phyloP scores from a whole-genome alignment of 2,329 filamentous ascomycete species.

The Curvularia hawaiiensis region DNA sequence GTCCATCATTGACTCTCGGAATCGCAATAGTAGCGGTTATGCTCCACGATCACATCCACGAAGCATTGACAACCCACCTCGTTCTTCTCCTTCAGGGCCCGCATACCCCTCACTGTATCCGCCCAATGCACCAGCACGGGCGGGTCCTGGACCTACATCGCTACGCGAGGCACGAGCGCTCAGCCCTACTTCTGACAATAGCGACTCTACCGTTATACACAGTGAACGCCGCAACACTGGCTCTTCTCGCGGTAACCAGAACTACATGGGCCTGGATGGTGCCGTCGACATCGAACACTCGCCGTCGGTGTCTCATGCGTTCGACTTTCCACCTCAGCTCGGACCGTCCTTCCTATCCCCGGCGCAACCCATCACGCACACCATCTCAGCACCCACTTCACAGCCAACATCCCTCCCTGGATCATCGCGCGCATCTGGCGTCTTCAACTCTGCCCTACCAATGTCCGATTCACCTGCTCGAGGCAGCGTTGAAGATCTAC shows the following conservation, averaged over 20 bases:
- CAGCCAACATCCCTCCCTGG: conserved; percentile 34
- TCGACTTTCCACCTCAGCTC: conserved; percentile 35
- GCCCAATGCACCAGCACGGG: conserved; percentile 22
- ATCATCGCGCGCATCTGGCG: conserved; percentile 66
- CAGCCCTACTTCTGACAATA: conserved; percentile 36
- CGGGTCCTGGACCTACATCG: conserved; percentile 23
- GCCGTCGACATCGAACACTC: conserved; percentile 32
- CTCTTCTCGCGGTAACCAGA: conserved; percentile 27
- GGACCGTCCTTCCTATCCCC: conserved; percentile 38
- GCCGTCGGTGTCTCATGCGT: conserved; percentile 20
- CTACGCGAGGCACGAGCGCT: conserved; percentile 33
- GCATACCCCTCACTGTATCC: conserved; percentile 32
- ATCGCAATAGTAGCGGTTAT: conserved; percentile 70
- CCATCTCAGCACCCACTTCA: conserved; percentile 25
- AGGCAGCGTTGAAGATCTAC: conserved; percentile 30
- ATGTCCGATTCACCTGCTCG: conserved; percentile 63
- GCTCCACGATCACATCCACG: conserved; percentile 38
- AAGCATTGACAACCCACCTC: conserved; percentile 36
- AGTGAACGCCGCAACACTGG: conserved; percentile 31
- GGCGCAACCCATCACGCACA: conserved; percentile 23
- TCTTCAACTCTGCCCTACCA: conserved; percentile 88
- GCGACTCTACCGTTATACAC: conserved; percentile 34
- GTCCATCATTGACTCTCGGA: conserved; percentile 42
- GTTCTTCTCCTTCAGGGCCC: conserved; percentile 34
- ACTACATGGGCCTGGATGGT: conserved; percentile 36